Evolutionary conservation across 805 yeast genomes (phyloP), one percentile per base, ranked within the genome.

Genomic region (Kodamaea leandrae): DNA sequence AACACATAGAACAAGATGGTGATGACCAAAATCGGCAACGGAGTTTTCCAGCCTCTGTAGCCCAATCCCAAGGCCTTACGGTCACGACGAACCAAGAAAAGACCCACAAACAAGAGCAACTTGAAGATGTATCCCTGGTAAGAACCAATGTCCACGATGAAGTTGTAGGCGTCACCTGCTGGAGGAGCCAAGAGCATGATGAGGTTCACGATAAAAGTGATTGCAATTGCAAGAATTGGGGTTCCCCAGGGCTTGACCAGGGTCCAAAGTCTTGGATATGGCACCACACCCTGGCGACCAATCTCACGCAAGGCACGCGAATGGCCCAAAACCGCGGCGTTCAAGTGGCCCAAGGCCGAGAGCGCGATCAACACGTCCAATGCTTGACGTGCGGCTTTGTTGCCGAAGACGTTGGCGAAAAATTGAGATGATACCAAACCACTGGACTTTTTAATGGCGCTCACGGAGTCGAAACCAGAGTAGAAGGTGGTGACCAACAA

Each of bases 81-180:
- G 23, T 56, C 52, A 29, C 53, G 58, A 41, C 66, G 52, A 17
- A 60, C 54, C 13, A 50, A 45, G 23, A 61, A 32, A 33, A 61
- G 49, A 2, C 66, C 66, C 23, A 60, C 51, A 20, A 56, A 54
- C 37, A 58, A 47, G 17, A 58, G 41, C 32, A 54, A 41, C 33
- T 53, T 60, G 54, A 61, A 61, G 33, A 61, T 49, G 46, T 60
- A 57, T n/a, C 50, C 44, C 4, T 57, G 47, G 46, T 60, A 61
- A 3, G 64, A 55, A 6, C 63, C 63, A 44, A 61, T 42, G 43
- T 61, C 64, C 30, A 60, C 60, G 9, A 61, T 53, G 26, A 60
- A 59, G 45, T 60, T 60, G 45, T 60, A 61, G 5, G 66, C 66
- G 45, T 60, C 64, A 19, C 66, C 66, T 7, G 66, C 59, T 6